Evolutionary conservation across 768 basidiomycete species (phyloP).

Genomic region (Lactifluus rugatus): DNA sequence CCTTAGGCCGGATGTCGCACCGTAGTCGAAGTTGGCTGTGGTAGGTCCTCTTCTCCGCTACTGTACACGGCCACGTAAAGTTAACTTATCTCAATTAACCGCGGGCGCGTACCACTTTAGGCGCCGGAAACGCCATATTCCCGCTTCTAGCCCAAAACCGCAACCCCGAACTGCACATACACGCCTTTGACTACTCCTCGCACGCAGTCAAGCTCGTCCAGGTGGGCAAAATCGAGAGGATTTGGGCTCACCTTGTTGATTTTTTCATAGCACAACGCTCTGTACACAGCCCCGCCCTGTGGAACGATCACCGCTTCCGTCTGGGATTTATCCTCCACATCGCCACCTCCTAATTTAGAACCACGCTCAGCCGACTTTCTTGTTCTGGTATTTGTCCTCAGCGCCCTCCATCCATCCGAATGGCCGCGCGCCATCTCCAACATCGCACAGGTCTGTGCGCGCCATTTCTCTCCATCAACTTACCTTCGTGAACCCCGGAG

Average conservation of each 20-base stretch:
- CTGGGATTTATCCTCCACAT: slow-evolving; percentile 77
- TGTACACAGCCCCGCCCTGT: slow-evolving; percentile 55
- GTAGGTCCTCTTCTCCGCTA: slow-evolving; percentile 36
- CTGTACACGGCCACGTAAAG: not conserved
- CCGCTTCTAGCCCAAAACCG: slow-evolving; percentile 76
- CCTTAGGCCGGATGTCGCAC: slow-evolving; percentile 63
- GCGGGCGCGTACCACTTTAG: slow-evolving; percentile 32
- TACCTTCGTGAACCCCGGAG: not conserved
- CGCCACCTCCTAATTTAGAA: slow-evolving; percentile 52
- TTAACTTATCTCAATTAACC: not conserved
- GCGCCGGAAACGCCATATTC: slow-evolving; percentile 92
- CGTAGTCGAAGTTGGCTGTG: slow-evolving; percentile 88
- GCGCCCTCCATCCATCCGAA: slow-evolving; percentile 87
- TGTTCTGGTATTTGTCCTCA: slow-evolving; percentile 89
- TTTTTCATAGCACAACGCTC: slow-evolving; percentile 47
- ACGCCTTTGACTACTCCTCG: slow-evolving; percentile 85
- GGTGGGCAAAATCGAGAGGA: too few species aligned
- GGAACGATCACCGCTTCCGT: slow-evolving; percentile 73
- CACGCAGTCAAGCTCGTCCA: slow-evolving; percentile 87
- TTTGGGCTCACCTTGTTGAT: not conserved
- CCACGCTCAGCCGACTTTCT: slow-evolving; percentile 75
- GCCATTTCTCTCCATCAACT: not conserved
- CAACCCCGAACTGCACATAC: slow-evolving; percentile 65
- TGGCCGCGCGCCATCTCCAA: slow-evolving; percentile 81
- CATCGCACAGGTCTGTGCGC: slow-evolving; percentile 51